phyloP scores from a whole-genome alignment of 2,329 filamentous ascomycete species.

The Torrubiella hemipterigena region DNA sequence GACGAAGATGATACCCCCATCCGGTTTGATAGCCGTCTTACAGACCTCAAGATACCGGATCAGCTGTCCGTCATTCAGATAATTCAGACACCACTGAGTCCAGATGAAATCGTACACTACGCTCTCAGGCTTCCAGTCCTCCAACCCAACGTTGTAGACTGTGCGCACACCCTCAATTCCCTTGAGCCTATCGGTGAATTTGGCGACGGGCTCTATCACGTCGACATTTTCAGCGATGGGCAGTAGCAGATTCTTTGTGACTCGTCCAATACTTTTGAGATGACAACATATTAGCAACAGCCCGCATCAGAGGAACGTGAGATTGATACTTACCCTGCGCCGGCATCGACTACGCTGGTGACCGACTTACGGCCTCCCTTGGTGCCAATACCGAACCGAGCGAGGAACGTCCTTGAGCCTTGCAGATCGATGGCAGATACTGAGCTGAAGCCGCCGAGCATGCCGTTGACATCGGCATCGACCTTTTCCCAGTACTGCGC shows the following conservation, averaged over 20 bases:
- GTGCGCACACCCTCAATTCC: slow-evolving; percentile 45
- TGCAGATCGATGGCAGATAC: slow-evolving; percentile 56
- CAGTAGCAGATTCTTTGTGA: slow-evolving; percentile 68
- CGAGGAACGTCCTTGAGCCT: slow-evolving; percentile 56
- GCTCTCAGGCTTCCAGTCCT: slow-evolving; percentile 47
- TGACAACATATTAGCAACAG: slow-evolving; percentile 1
- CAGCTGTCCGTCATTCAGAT: slow-evolving; percentile 66
- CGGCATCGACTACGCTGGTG: slow-evolving; percentile 21
- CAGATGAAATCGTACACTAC: slow-evolving; percentile 57
- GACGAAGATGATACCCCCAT: slow-evolving; percentile 21
- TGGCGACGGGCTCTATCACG: slow-evolving; percentile 71
- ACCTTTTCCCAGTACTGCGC: slow-evolving; percentile 38
- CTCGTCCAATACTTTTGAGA: slow-evolving; percentile 59
- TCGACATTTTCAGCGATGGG: slow-evolving; percentile 62
- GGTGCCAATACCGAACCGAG: slow-evolving; percentile 43
- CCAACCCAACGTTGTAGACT: slow-evolving; percentile 62
- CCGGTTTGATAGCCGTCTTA: slow-evolving; percentile 22
- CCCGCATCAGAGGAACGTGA: background rate
- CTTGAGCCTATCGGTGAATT: slow-evolving; percentile 58
- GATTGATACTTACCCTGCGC: slow-evolving; percentile 22
- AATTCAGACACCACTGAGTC: slow-evolving; percentile 83
- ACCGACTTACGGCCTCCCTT: slow-evolving; percentile 19
- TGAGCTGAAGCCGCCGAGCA: slow-evolving; percentile 51
- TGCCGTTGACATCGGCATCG: slow-evolving; percentile 46
- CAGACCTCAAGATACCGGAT: slow-evolving; percentile 54